Conservation (phyloP, 2,329 filamentous ascomycete genomes). For the Didymella exigua region DNA sequence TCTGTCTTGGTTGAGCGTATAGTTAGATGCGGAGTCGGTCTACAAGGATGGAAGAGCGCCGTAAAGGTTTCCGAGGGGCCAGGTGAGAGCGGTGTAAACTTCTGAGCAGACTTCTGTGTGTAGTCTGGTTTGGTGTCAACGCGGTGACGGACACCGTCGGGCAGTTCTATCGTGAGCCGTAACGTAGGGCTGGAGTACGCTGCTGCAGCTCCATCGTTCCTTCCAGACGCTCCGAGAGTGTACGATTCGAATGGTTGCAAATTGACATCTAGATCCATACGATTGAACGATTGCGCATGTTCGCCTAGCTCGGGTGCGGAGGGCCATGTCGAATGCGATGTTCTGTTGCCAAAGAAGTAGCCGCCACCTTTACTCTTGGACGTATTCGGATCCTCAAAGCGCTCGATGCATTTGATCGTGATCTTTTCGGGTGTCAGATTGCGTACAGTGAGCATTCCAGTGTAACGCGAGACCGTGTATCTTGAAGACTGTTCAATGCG, state of each 20-base stretch:
- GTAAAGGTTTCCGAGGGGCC: constrained; percentile 50
- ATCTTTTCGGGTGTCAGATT: constrained; percentile 80
- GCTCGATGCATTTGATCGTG: constrained; percentile 74
- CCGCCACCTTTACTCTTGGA: constrained; percentile 39
- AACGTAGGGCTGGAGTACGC: constrained; percentile 62
- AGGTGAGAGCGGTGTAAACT: constrained; percentile 47
- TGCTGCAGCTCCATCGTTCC: neutral
- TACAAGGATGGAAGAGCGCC: constrained; percentile 53
- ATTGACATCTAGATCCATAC: constrained; percentile 66
- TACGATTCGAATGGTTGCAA: constrained; percentile 72
- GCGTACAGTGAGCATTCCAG: constrained; percentile 67
- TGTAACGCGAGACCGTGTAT: neutral
- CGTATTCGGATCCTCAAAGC: constrained; percentile 65
- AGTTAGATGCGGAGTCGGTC: constrained; percentile 47
- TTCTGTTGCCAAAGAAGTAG: constrained; percentile 42
- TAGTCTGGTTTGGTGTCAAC: constrained; percentile 69
- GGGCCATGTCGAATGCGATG: constrained; percentile 34
- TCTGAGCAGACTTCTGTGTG: constrained; percentile 47
- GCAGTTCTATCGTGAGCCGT: constrained; percentile 73
- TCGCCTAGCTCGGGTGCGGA: constrained; percentile 54
- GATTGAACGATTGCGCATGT: constrained; percentile 65
- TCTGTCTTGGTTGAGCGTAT: constrained; percentile 33
- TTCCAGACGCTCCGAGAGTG: constrained; percentile 62
- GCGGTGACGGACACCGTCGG: constrained; percentile 67
- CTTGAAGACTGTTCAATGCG: neutral